Evolutionary conservation across 495 filamentous ascomycete species (phyloP), one percentile per base, ranked within the genome.

Genomic region (Aspergillus olivimuriae): DNA sequence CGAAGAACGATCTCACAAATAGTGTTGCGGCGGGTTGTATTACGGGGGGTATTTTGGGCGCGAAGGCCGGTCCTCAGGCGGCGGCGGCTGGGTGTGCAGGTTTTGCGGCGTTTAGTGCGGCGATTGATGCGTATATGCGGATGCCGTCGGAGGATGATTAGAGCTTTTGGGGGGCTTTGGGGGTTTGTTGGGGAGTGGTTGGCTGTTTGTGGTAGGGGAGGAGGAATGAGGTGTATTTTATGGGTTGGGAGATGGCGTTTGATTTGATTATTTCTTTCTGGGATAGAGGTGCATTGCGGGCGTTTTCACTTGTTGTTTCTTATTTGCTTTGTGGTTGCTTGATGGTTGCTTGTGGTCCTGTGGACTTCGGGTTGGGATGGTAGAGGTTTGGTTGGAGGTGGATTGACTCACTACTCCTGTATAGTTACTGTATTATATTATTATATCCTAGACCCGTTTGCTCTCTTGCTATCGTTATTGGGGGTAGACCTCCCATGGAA

Each of bases 71-170:
- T 3, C 92, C 92, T 3, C 87, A 94, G 63, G 94, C 92, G 17
- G 88, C 86, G 16, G 87, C 83, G 5, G 66, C 89, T 15, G 92
- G 92, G 5, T 97, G 94, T 65, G 89, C 79, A 4, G 92, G 92
- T 5, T 97, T 98, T 62, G 92, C 92, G 37, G 94, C 89, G 20
- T 98, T 98, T 59, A 89, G 84, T 68, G 81, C 85, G 37, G 92
- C 92, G 9, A 96, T 98, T 65, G 92, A 98, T 75, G 80, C 76
- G 31, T 97, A 87, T 65, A 83, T 96, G 82, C 65, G 87, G 50
- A 80, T 78, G 75, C 73, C 73, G 12, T 53, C 48, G 44, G 57
- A 63, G 22, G 60, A 65, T 15, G 40, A 47, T 20, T 15, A 18
- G 34, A 15, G 16, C 18, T 33, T 4, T 33, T 34, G 32, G 11